Conservation (phyloP, 169 alveolate species). For the Plasmodium chabaudi region DNA sequence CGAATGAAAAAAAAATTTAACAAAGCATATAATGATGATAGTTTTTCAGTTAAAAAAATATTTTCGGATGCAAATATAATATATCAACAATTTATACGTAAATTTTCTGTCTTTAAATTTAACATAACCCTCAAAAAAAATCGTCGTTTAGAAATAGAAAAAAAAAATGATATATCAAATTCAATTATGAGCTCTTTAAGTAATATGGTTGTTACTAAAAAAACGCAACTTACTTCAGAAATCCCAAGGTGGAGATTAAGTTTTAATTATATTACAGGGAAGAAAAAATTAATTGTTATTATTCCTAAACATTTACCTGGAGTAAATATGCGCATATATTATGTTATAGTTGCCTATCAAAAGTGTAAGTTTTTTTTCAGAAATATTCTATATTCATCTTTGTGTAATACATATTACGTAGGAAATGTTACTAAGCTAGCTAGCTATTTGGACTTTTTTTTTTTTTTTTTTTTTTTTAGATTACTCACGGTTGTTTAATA, state of each 20-base stretch:
- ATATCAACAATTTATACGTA: conserved; percentile 7
- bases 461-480: conserved; percentile 24
- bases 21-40: conserved; percentile 10
- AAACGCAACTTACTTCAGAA: background rate
- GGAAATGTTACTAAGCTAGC: too few relatives aligned
- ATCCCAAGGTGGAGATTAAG: conserved; percentile 37
- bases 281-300: conserved; percentile 11
- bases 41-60: conserved; percentile 37
- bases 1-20: conserved; percentile 15
- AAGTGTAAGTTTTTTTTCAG: conserved; percentile 17
- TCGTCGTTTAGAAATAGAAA: background rate
- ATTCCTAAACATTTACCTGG: conserved; percentile 42
- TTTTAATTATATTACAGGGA: conserved; percentile 42
- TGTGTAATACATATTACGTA: too few relatives aligned
- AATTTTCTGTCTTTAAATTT: conserved; percentile 6
- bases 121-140: background rate
- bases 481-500: conserved; percentile 18
- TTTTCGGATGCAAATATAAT: conserved; percentile 26
- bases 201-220: background rate
- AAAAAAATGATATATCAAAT: conserved; percentile 12
- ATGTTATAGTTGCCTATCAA: conserved; percentile 19
- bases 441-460: background rate
- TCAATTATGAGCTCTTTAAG: conserved; percentile 8
- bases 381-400: too few relatives aligned
- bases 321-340: conserved; percentile 11